A percentile compares a stretch with the other conserved stretches of the same genome.
Evolutionary conservation across 108 stramenopile genomes (phyloP).

Genomic region (Cyclostephanos tholiformis): DNA sequence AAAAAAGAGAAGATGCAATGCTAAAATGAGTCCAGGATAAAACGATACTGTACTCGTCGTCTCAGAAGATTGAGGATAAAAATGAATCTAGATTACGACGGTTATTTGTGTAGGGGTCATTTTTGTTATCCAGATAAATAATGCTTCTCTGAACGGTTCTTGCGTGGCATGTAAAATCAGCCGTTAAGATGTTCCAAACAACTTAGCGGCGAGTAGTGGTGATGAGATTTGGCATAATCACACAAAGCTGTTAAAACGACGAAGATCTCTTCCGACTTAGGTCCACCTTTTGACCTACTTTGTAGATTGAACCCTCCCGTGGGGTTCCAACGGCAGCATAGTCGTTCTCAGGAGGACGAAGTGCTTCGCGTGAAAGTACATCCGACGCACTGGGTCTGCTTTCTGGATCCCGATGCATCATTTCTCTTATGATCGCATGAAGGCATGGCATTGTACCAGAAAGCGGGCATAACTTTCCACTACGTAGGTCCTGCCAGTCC

Average conservation of each 20-base stretch:
- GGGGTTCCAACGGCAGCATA: neutral
- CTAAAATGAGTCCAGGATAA: too few relatives aligned
- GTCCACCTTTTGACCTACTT: neutral
- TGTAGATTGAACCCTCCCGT: slow-evolving; percentile 1
- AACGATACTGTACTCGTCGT: too few relatives aligned
- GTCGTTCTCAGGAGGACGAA: neutral
- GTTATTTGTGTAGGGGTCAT: too few relatives aligned
- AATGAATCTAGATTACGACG: too few relatives aligned
- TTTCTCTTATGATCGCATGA: slow-evolving; percentile 37
- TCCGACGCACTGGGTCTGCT: slow-evolving; percentile 54
- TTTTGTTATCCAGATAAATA: too few relatives aligned
- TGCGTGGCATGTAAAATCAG: too few relatives aligned
- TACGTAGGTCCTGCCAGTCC: slow-evolving; percentile 67
- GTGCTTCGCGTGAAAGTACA: slow-evolving; percentile 39
- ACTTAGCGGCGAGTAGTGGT: neutral
- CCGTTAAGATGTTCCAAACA: slow-evolving; percentile 2
- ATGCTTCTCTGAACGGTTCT: too few relatives aligned
- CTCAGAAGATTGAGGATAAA: too few relatives aligned
- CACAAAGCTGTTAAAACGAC: neutral
- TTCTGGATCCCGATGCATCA: slow-evolving; percentile 61
- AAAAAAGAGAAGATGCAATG: too few relatives aligned
- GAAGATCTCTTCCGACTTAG: slow-evolving; percentile 22
- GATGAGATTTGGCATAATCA: neutral
- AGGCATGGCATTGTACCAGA: slow-evolving; percentile 42
- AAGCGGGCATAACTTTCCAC: slow-evolving; percentile 49